Evolutionary conservation across 2,329 filamentous ascomycete genomes (phyloP).

Genomic region (Diaporthe sp.): DNA sequence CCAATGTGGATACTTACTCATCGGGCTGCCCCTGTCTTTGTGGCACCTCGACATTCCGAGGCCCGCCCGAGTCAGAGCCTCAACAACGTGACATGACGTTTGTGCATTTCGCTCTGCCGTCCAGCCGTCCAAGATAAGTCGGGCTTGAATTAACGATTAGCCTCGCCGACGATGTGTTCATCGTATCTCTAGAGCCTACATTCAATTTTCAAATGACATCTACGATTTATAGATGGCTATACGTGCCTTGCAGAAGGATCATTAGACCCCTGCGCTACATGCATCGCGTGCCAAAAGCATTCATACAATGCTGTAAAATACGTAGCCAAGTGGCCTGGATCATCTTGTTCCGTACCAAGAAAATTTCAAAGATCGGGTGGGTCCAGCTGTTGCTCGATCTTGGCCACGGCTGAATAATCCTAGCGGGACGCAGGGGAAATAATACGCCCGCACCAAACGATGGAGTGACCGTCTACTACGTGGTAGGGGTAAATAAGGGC

Average conservation of each 20-base stretch:
- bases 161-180: background rate
- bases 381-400: background rate
- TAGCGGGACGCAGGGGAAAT: conserved; percentile 21
- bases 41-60: conserved; percentile 27
- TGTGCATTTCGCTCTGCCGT: background rate
- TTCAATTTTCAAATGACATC: no score
- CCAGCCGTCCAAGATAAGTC: background rate
- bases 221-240: background rate
- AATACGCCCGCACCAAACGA: conserved; percentile 11
- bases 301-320: background rate
- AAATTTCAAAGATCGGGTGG: conserved; percentile 13
- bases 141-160: no score
- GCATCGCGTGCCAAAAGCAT: background rate
- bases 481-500: no score
- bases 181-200: no score
- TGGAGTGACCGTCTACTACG: background rate
- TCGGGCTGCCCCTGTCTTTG: conserved; percentile 16
- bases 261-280: background rate
- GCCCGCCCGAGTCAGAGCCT: conserved; percentile 19
- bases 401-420: conserved; percentile 17
- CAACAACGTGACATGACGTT: conserved; percentile 24
- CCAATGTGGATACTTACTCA: background rate
- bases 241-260: background rate
- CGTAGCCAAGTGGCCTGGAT: background rate
- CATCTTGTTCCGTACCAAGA: background rate